Base-by-base conservation (phyloP, 148 eudicot genomes). In the Agrostemma githago region DNA sequence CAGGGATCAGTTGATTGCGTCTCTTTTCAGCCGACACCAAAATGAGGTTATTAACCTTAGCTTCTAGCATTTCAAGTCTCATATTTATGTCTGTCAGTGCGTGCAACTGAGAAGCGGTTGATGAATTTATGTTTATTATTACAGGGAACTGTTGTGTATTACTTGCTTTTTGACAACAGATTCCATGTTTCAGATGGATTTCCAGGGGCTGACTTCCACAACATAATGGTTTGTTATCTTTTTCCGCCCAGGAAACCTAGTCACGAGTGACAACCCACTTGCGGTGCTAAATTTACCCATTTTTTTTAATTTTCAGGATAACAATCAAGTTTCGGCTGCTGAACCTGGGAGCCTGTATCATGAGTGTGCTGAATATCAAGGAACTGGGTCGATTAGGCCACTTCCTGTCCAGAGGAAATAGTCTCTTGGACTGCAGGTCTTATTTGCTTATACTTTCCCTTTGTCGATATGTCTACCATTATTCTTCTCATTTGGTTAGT, bases 361-460 rank as follows among this genome's bases (percentile, higher is more conserved):
- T 68, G 89, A 88, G 70, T 79, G 81, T 61, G 77, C 71, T 78
- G 98, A 90, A 62, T 82, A 78, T 83, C 87, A 79, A 66, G 92
- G 89, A 84, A 74, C 76, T 46, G 89, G 89, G 54, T 76, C 83
- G 79, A 82, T 86, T 71, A 78, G 74, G 26, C 97, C 86, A 68
- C 76, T 86, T 20, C 80, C 93, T 71, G 79, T 72, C 72, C 97
- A 93, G 80, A 85, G 88, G 78, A 93, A 91, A 87, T 93, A 97
- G 98, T 95, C 98, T 79, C 93, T 91, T 72, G 98, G 98, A 37
- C 86, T 93, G 75, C 97, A 93, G 98, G 98, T 93, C 73, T 58
- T 60, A 9, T 26, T 26, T 26, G 34, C 34, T 26, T 26, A 26
- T 26, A 26, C n/a, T n/a, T n/a, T n/a, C n/a, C n/a, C n/a, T n/a